A percentile compares a stretch with the other conserved stretches of the same genome.
phyloP scores from a whole-genome alignment of 345 rosid genomes.

The Eucalyptus tenuipes region DNA sequence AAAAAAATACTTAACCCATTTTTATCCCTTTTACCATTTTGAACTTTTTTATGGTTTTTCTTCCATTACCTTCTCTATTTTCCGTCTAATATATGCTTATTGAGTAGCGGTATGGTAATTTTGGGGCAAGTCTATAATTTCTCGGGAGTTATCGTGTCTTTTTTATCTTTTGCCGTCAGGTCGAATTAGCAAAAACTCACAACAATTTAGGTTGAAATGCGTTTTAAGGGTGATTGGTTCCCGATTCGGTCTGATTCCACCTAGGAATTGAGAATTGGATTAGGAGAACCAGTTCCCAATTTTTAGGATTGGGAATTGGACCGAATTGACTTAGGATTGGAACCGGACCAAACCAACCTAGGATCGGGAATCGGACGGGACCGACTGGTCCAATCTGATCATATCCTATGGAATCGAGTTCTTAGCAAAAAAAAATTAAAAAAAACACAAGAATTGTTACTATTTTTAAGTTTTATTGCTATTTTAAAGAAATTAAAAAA shows the following conservation, averaged over 20 bases:
- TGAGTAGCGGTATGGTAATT: not conserved
- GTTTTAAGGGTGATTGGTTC: no score
- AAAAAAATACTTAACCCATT: not conserved
- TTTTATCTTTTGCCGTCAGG: not conserved
- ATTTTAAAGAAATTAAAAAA: no score
- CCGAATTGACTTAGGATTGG: accelerated
- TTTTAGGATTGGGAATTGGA: no score
- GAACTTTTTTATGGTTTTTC: not conserved
- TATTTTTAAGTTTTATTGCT: no score
- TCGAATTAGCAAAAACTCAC: not conserved
- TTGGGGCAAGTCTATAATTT: not conserved
- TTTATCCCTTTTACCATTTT: not conserved
- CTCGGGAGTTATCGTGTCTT: not conserved
- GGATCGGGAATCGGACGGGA: accelerated
- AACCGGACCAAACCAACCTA: no score
- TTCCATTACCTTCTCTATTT: not conserved
- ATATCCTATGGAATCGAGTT: accelerated
- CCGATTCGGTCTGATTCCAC: accelerated
- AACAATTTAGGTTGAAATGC: no score
- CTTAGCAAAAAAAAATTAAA: no score
- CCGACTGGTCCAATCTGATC: accelerated
- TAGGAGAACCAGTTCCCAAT: no score
- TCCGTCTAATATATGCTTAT: not conserved
- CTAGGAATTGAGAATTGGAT: accelerated
- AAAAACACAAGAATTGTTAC: no score